Percentiles rank a stretch among this genome's conserved stretches.
These are phyloP conservation scores for Penicillium sp. DNA, from an alignment of 2,329 filamentous ascomycete species.

Conservation along the genomic window DNA sequence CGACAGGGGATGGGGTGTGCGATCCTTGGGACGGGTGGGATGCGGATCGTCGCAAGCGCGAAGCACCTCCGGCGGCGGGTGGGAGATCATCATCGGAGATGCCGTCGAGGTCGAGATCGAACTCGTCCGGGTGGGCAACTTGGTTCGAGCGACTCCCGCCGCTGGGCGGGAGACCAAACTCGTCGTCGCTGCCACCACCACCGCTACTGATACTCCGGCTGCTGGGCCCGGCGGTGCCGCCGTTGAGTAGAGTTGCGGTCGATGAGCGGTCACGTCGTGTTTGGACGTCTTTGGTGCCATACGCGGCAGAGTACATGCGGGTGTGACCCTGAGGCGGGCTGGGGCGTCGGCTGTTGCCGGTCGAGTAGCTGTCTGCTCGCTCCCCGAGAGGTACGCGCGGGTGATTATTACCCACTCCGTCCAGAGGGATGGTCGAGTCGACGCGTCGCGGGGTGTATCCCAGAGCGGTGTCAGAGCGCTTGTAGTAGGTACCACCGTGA, in stretches of 20 bases:
- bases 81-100: slow-evolving; percentile 59
- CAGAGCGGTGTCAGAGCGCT: slow-evolving; percentile 72
- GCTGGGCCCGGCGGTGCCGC: slow-evolving; percentile 18
- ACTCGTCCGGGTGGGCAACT: slow-evolving; percentile 29
- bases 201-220: slow-evolving; percentile 46
- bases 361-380: slow-evolving; percentile 52
- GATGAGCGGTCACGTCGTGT: slow-evolving; percentile 42
- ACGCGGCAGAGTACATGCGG: slow-evolving; percentile 53
- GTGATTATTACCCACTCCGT: slow-evolving; percentile 44
- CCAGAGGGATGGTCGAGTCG: slow-evolving; percentile 58
- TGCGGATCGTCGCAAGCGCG: slow-evolving; percentile 36
- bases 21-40: slow-evolving; percentile 33
- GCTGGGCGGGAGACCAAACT: slow-evolving; percentile 45
- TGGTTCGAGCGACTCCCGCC: slow-evolving; percentile 43
- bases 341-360: slow-evolving; percentile 55
- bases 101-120: slow-evolving; percentile 41
- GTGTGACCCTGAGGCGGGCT: slow-evolving; percentile 49
- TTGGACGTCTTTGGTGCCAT: slow-evolving; percentile 46
- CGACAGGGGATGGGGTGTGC: slow-evolving; percentile 21
- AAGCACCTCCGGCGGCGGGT: slow-evolving; percentile 47
- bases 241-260: slow-evolving; percentile 53
- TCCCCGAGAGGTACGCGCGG: slow-evolving; percentile 34
- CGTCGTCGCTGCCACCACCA: slow-evolving; percentile 47
- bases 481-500: slow-evolving; percentile 70
- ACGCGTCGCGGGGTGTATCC: slow-evolving; percentile 69